Percentiles rank a stretch among this genome's conserved stretches.
phyloP scores from a whole-genome alignment of 2,329 filamentous ascomycete species.

The Rugonectria rugulosa region DNA sequence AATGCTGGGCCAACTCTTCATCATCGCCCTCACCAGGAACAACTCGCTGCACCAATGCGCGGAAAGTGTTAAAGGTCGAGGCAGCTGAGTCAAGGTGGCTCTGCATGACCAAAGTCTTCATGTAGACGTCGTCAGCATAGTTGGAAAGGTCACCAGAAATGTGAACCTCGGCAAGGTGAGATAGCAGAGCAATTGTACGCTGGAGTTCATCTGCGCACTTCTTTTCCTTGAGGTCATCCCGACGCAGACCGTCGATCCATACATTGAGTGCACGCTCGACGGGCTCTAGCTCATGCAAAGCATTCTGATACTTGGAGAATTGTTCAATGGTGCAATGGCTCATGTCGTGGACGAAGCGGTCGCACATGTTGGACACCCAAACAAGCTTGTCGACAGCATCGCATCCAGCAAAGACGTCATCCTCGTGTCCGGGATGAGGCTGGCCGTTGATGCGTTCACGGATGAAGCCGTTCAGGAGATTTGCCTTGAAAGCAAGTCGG shows the following conservation, averaged over 20 bases:
- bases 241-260: slow-evolving; percentile 85
- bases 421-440: slow-evolving; percentile 72
- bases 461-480: slow-evolving; percentile 78
- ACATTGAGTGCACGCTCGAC: slow-evolving; percentile 88
- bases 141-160: slow-evolving; percentile 73
- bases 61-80: slow-evolving; percentile 68
- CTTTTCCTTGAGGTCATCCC: slow-evolving; percentile 85
- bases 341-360: slow-evolving; percentile 83
- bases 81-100: slow-evolving; percentile 83
- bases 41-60: slow-evolving; percentile 71
- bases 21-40: slow-evolving; percentile 60
- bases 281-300: slow-evolving; percentile 86
- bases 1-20: slow-evolving; percentile 71
- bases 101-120: slow-evolving; percentile 78
- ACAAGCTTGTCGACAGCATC: slow-evolving; percentile 86
- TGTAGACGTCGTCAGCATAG: slow-evolving; percentile 81
- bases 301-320: slow-evolving; percentile 80
- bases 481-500: slow-evolving; percentile 86
- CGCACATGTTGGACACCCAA: slow-evolving; percentile 83
- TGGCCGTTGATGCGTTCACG: slow-evolving; percentile 78
- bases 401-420: slow-evolving; percentile 81
- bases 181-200: slow-evolving; percentile 83
- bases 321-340: slow-evolving; percentile 78
- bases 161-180: slow-evolving; percentile 84
- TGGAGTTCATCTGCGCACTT: slow-evolving; percentile 84